These are phyloP conservation scores for Sporobolus alterniflorus DNA, from an alignment of 202 grass and related monocot genomes.

Conservation along the genomic window DNA sequence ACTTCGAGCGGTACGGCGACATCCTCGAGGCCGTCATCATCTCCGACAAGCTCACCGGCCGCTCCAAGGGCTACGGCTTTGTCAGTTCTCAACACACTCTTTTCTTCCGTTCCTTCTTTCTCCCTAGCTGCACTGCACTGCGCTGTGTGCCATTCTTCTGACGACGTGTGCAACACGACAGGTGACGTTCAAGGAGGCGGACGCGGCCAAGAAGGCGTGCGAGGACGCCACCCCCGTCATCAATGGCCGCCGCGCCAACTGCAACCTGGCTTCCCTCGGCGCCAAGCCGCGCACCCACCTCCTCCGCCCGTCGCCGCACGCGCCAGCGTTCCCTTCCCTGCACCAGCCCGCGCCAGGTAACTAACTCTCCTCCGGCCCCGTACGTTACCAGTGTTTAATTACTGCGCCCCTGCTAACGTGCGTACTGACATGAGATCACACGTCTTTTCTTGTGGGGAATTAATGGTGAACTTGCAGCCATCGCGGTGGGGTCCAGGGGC, in stretches of 20 bases:
- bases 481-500: conserved; percentile 67
- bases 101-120: too few species aligned
- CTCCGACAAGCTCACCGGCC: conserved; percentile 97
- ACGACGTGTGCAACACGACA: conserved; percentile 27
- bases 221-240: conserved; percentile 86
- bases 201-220: conserved; percentile 92
- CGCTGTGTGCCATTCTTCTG: background rate
- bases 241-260: conserved; percentile 92
- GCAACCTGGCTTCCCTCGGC: conserved; percentile 94
- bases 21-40: conserved; percentile 99
- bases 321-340: conserved; percentile 38
- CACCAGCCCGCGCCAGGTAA: conserved; percentile 55
- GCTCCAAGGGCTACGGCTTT: conserved; percentile 99
- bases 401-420: conserved; percentile 22
- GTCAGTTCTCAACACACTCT: conserved; percentile 31
- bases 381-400: background rate
- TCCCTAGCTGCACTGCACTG: background rate
- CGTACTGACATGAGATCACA: conserved; percentile 34
- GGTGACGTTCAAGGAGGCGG: conserved; percentile 98
- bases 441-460: background rate
- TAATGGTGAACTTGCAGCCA: conserved; percentile 39
- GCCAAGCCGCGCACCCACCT: conserved; percentile 72
- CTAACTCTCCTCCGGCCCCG: background rate
- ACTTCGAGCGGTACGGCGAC: conserved; percentile 92
- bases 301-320: conserved; percentile 59